Evolutionary conservation across 2,329 filamentous ascomycete genomes (phyloP).

Genomic region (Claviceps paspali): DNA sequence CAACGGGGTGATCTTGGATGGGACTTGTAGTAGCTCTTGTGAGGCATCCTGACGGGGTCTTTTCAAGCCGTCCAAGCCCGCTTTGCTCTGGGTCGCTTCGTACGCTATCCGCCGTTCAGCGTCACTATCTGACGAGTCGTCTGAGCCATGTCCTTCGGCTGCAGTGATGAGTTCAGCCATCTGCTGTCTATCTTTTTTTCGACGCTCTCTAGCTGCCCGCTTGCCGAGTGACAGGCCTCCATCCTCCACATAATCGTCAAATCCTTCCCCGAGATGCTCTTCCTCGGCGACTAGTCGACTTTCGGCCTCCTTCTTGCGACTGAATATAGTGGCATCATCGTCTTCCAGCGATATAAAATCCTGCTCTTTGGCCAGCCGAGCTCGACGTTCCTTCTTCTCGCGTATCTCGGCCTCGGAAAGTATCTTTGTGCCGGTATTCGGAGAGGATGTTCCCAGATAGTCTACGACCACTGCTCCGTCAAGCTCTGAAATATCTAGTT

Average conservation of each 20-base stretch:
- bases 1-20: constrained; percentile 61
- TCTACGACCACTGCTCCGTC: constrained; percentile 52
- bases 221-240: constrained; percentile 63
- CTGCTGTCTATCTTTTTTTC: constrained; percentile 50
- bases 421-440: constrained; percentile 34
- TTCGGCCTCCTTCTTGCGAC: constrained; percentile 45
- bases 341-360: constrained; percentile 52
- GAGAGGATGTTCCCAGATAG: constrained; percentile 18
- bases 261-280: constrained; percentile 85
- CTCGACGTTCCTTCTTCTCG: constrained; percentile 79
- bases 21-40: constrained; percentile 36
- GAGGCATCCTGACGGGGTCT: constrained; percentile 22
- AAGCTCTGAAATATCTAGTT: constrained; percentile 43
- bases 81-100: constrained; percentile 71
- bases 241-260: constrained; percentile 82
- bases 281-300: constrained; percentile 70
- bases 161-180: constrained; percentile 74
- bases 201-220: constrained; percentile 61
- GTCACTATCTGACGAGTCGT: constrained; percentile 53
- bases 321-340: constrained; percentile 29
- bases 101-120: constrained; percentile 66
- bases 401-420: constrained; percentile 73
- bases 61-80: constrained; percentile 64
- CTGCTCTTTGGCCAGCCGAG: constrained; percentile 57
- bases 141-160: constrained; percentile 52